Conservation (phyloP, 2,329 filamentous ascomycete genomes). For the Alternaria postmessia region DNA sequence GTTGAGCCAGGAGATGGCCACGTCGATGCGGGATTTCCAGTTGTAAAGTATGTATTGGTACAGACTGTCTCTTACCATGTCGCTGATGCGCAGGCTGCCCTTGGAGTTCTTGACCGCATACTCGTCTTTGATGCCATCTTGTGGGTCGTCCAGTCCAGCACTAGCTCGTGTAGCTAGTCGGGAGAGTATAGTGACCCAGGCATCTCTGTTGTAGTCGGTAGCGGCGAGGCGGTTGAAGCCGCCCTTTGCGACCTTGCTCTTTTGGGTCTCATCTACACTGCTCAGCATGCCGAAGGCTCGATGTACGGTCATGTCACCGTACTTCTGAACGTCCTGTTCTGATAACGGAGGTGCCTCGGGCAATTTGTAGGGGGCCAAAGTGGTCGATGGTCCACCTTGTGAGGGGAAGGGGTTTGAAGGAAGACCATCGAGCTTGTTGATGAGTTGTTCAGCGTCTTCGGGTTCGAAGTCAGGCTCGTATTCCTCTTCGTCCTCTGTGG, state of each 20-base stretch:
- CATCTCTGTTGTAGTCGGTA: slow-evolving; percentile 83
- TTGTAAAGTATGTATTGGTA: slow-evolving; percentile 90
- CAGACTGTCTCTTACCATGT: slow-evolving; percentile 79
- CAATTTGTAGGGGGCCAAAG: slow-evolving; percentile 77
- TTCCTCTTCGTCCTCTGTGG: slow-evolving; percentile 81
- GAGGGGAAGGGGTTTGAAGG: slow-evolving; percentile 64
- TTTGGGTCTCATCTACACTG: slow-evolving; percentile 70
- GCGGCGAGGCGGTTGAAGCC: slow-evolving; percentile 87
- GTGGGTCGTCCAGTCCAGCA: slow-evolving; percentile 74
- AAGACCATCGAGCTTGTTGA: slow-evolving; percentile 77
- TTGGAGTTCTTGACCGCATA: slow-evolving; percentile 47
- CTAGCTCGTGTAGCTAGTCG: slow-evolving; percentile 83
- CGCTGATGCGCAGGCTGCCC: slow-evolving; percentile 61
- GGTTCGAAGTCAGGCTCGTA: slow-evolving; percentile 89
- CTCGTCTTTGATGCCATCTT: slow-evolving; percentile 68
- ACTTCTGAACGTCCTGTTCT: slow-evolving; percentile 73
- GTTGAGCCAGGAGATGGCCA: slow-evolving; percentile 91
- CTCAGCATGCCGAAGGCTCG: slow-evolving; percentile 82
- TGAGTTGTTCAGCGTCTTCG: slow-evolving; percentile 79
- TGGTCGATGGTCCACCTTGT: slow-evolving; percentile 42
- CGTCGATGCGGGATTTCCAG: slow-evolving; percentile 86
- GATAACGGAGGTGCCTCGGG: slow-evolving; percentile 78
- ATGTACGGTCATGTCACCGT: slow-evolving; percentile 76
- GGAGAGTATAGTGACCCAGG: slow-evolving; percentile 88
- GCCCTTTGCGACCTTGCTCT: slow-evolving; percentile 62